These are phyloP conservation scores for Phylloporus sp. DNA, from an alignment of 768 basidiomycete genomes.

Conservation along the genomic window DNA sequence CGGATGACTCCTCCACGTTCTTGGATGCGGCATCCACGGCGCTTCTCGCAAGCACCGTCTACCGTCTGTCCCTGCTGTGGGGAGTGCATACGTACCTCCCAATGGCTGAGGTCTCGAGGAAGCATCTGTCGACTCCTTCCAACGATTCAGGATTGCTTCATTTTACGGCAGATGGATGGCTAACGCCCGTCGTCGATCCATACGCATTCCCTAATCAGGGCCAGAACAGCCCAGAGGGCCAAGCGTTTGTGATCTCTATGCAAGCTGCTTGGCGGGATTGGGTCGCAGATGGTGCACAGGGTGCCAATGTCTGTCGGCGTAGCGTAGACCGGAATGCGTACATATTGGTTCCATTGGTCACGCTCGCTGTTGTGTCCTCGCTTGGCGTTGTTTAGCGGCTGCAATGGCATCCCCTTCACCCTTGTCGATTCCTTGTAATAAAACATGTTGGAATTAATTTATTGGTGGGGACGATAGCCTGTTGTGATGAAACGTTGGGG, in stretches of 20 bases:
- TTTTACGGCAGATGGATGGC: slow-evolving; percentile 59
- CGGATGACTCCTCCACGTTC: slow-evolving; percentile 56
- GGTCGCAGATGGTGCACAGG: slow-evolving; percentile 51
- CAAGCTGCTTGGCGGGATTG: slow-evolving; percentile 77
- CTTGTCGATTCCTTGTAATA: background rate
- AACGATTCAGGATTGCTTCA: slow-evolving; percentile 35
- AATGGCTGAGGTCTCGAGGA: slow-evolving; percentile 54
- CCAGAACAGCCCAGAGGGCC: slow-evolving; percentile 61
- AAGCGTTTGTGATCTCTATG: slow-evolving; percentile 77
- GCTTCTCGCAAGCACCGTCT: slow-evolving; percentile 72
- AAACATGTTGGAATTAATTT: too few species aligned
- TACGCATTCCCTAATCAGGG: slow-evolving; percentile 47
- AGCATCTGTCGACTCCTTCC: slow-evolving; percentile 28
- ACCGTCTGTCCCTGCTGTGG: slow-evolving; percentile 59
- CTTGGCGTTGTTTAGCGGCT: background rate
- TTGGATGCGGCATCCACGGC: slow-evolving; percentile 71
- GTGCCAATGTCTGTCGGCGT: slow-evolving; percentile 36
- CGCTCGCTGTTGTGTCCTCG: background rate
- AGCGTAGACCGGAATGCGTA: background rate
- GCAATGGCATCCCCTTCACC: background rate
- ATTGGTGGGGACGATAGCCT: too few species aligned
- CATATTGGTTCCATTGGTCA: background rate
- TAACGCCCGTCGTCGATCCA: slow-evolving; percentile 75
- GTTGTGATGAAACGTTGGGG: too few species aligned
- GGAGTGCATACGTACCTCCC: slow-evolving; percentile 49